These are phyloP conservation scores for Kewa caespitosa DNA, from an alignment of 179 eudicot genomes.

Conservation along the genomic window DNA sequence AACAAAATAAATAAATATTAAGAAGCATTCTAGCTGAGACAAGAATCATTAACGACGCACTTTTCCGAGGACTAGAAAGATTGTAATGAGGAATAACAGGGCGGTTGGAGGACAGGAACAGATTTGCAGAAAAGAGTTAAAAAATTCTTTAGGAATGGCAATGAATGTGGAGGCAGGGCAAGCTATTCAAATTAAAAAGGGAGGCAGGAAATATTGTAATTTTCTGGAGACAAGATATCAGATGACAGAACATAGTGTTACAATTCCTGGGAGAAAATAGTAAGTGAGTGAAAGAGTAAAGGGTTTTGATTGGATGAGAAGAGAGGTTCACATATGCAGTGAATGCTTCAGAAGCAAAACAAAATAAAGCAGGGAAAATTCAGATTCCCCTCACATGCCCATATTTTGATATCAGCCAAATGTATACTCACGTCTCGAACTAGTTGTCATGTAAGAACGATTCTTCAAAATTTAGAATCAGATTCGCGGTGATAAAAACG, in stretches of 20 bases:
- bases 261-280: background rate
- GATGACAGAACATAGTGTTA: conserved; percentile 6
- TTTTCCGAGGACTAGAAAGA: conserved; percentile 17
- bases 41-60: conserved; percentile 14
- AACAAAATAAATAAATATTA: background rate
- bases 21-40: background rate
- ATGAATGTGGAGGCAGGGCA: conserved; percentile 10
- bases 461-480: too few species aligned
- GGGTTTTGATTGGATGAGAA: conserved; percentile 17
- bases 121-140: background rate
- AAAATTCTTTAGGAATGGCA: conserved; percentile 1
- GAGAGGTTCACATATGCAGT: conserved; percentile 21
- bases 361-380: background rate
- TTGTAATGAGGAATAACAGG: conserved; percentile 8
- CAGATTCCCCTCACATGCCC: conserved; percentile 21
- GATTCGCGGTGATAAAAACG: too few species aligned
- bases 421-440: too few species aligned
- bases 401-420: conserved; percentile 24
- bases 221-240: conserved; percentile 22
- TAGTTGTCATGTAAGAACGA: too few species aligned
- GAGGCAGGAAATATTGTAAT: background rate
- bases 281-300: background rate
- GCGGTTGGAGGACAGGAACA: conserved; percentile 15
- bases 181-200: background rate
- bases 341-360: conserved; percentile 7